Base-by-base conservation (phyloP, 78 protist species). In the Cavenderia fasciculata region DNA sequence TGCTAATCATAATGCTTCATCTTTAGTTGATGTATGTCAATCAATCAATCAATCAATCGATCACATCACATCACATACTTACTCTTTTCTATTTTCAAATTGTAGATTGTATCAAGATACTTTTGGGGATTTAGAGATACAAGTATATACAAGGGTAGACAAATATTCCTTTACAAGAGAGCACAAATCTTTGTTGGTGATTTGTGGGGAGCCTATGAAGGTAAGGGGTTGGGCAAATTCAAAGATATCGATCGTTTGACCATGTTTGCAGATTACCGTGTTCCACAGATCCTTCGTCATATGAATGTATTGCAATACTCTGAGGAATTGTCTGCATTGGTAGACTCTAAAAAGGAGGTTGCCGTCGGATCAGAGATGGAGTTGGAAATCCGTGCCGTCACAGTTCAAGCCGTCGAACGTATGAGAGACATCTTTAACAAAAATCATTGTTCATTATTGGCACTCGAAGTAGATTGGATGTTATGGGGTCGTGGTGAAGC, bases 101-200 rank as follows among this genome's bases (percentile, higher is more conserved):
- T 73, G 41, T 54, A 66, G 86, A 41, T 74, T 33, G 59, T 88
- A 19, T 61, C 94, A 34, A 54, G 38, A 51, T 76, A 61, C 25
- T 78, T 88, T 33, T 78, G 89, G 87, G 94, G 94, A 43, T 88
- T 88, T n/a, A 69, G 94, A 69, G 94, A 88, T 40, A 65, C 73
- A 40, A n/a, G 63, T 34, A 66, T 88, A 25, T 88, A 88, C 52
- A 49, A 70, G 29, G 87, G 87, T 23, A 54, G 33, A 68, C 94
- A 88, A 59, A 38, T 88, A 43, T 92, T 76, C 75, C 49, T 97
- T 33, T 95, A 95, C 75, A 97, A 97, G 76, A 46, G 98, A 49
- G 98, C 98, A 21, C 98, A 97, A 70, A 97, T 97, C 25, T 66
- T 97, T 27, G 92, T 66, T 16, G 98, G 97, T 61, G 98, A 97